Evolutionary conservation across 768 basidiomycete species (phyloP).

Genomic region (Xerocomus spinulosus): DNA sequence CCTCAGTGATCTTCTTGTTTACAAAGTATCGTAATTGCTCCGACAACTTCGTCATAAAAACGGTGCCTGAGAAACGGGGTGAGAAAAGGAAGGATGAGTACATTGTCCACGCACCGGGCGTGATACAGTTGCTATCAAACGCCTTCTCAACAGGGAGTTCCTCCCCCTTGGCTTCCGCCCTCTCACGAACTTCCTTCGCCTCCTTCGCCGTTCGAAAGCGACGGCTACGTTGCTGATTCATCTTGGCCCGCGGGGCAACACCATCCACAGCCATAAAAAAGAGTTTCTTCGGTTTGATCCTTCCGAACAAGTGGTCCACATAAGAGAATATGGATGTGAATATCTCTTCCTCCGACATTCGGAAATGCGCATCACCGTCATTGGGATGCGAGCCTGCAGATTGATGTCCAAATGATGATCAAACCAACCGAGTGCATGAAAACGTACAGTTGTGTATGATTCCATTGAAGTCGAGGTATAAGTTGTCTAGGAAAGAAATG

Average conservation of each 20-base stretch:
- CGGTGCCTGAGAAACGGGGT: constrained; percentile 56
- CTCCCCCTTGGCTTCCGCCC: constrained; percentile 86
- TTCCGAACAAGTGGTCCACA: constrained; percentile 93
- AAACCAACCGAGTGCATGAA: background rate
- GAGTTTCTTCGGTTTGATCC: constrained; percentile 95
- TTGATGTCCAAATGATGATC: background rate
- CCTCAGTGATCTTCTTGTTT: constrained; percentile 97
- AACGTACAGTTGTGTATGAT: constrained; percentile 79
- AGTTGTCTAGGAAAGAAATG: constrained; percentile 54
- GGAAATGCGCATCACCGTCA: constrained; percentile 93
- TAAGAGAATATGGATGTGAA: constrained; percentile 96
- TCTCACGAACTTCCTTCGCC: constrained; percentile 79
- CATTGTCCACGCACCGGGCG: constrained; percentile 66
- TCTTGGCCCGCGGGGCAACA: constrained; percentile 95
- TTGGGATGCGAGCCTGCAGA: constrained; percentile 85
- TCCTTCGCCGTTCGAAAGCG: constrained; percentile 95
- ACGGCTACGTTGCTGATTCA: constrained; percentile 96
- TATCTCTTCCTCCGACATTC: constrained; percentile 94
- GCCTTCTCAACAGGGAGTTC: constrained; percentile 89
- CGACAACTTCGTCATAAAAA: constrained; percentile 93
- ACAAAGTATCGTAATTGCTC: constrained; percentile 92
- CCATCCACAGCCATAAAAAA: constrained; percentile 99
- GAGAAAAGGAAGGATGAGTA: background rate
- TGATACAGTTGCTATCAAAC: constrained; percentile 98
- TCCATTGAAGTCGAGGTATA: constrained; percentile 93